Percentiles rank a stretch among this genome's conserved stretches.
These are phyloP conservation scores for Agarophyton chilense DNA, from an alignment of 23 red algal genomes.

Conservation along the genomic window DNA sequence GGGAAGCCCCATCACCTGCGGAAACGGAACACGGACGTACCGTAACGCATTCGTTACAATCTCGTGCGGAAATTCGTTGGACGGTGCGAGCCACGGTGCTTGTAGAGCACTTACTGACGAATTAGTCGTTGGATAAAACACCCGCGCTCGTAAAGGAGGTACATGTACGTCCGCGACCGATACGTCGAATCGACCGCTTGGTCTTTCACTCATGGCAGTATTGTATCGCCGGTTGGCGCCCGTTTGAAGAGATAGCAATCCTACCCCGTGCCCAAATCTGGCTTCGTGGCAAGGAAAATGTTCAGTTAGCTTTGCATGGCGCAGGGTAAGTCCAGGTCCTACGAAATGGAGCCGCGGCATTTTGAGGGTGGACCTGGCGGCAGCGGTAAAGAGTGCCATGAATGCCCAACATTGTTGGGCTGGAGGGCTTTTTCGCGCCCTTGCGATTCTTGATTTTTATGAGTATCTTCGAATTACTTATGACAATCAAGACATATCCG, in stretches of 20 bases:
- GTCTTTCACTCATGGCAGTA: neutral
- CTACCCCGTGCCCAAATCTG: neutral
- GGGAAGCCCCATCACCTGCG: neutral
- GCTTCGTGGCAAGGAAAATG: neutral
- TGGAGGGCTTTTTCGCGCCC: neutral
- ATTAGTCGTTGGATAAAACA: constrained; percentile 35
- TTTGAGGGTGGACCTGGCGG: neutral
- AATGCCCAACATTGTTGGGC: neutral
- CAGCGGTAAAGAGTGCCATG: neutral
- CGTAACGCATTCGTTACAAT: constrained; percentile 16
- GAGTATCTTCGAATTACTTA: too few species aligned
- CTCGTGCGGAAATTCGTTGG: constrained; percentile 14
- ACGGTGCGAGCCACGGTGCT: constrained; percentile 46
- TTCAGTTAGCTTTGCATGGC: neutral
- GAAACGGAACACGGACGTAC: constrained; percentile 18
- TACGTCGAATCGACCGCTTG: constrained; percentile 24
- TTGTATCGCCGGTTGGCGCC: neutral
- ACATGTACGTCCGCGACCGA: constrained; percentile 19
- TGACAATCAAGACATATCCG: too few species aligned
- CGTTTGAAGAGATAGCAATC: neutral
- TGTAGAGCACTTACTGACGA: neutral
- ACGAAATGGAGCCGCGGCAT: neutral
- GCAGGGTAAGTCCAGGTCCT: neutral
- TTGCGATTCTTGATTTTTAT: neutral
- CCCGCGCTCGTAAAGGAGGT: constrained; percentile 17